Conservation (phyloP, 2,329 filamentous ascomycete genomes). For the Fusarium newnesense region DNA sequence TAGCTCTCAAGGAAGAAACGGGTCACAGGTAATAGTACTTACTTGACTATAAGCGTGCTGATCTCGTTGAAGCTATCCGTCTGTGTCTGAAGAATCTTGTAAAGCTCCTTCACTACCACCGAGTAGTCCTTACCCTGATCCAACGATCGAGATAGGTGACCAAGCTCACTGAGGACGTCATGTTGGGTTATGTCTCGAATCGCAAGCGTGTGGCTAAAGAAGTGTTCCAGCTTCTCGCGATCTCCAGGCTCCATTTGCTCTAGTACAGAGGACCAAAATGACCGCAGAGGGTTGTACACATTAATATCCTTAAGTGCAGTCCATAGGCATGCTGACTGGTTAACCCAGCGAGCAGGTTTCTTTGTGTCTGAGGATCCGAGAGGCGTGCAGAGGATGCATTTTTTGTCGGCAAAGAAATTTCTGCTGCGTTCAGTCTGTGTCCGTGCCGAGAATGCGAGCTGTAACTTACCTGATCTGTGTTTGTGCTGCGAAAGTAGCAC, state of each 20-base stretch:
- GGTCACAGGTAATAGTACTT: fast-evolving
- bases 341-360: not conserved
- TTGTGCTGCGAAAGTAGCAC: fast-evolving
- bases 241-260: not conserved
- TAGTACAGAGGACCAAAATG: not conserved
- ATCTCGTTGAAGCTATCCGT: not conserved
- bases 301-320: not conserved
- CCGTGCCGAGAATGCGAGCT: fast-evolving
- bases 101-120: fast-evolving
- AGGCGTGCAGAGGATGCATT: not conserved
- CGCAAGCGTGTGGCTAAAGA: not conserved
- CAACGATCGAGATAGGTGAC: not conserved
- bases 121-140: not conserved
- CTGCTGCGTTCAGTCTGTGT: fast-evolving
- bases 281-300: not conserved
- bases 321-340: not conserved
- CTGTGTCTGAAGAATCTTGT: not conserved
- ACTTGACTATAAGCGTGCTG: not conserved
- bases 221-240: not conserved
- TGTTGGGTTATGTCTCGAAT: not conserved
- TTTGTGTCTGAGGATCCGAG: fast-evolving
- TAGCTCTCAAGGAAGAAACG: fast-evolving
- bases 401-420: not conserved
- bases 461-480: not conserved
- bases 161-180: not conserved